These are phyloP conservation scores for Xylaria sp. DNA, from an alignment of 2,329 filamentous ascomycete genomes.

Conservation along the genomic window DNA sequence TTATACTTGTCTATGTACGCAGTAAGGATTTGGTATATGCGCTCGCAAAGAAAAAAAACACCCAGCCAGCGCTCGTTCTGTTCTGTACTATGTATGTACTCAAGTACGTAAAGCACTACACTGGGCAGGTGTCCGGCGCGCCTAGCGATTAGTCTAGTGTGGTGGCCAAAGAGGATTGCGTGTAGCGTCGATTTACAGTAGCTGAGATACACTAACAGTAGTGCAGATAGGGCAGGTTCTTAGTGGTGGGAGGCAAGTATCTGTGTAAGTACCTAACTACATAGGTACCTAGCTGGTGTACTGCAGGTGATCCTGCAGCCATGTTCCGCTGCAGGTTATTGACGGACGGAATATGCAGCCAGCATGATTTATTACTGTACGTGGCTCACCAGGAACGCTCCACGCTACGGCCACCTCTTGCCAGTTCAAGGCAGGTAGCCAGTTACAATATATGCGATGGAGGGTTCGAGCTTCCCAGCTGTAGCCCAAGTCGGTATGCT, in stretches of 20 bases:
- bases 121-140: background rate
- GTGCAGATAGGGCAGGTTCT: background rate
- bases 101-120: background rate
- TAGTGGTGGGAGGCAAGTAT: no score
- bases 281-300: background rate
- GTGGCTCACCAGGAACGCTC: slow-evolving; percentile 35
- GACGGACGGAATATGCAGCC: slow-evolving; percentile 14
- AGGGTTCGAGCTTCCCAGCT: slow-evolving; percentile 6
- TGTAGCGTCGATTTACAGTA: no score
- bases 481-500: background rate
- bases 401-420: slow-evolving; percentile 30
- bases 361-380: slow-evolving; percentile 34
- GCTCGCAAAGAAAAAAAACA: no score
- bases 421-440: slow-evolving; percentile 2
- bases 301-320: slow-evolving; percentile 35
- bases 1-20: background rate
- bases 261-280: background rate
- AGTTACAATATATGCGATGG: slow-evolving; percentile 22
- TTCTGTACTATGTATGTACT: background rate
- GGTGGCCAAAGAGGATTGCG: background rate
- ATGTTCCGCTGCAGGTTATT: slow-evolving; percentile 22
- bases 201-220: background rate
- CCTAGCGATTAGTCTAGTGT: background rate
- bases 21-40: background rate
- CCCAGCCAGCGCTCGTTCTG: background rate